These are phyloP conservation scores for Hysterangium stoloniferum DNA, from an alignment of 768 basidiomycete genomes.

Conservation along the genomic window DNA sequence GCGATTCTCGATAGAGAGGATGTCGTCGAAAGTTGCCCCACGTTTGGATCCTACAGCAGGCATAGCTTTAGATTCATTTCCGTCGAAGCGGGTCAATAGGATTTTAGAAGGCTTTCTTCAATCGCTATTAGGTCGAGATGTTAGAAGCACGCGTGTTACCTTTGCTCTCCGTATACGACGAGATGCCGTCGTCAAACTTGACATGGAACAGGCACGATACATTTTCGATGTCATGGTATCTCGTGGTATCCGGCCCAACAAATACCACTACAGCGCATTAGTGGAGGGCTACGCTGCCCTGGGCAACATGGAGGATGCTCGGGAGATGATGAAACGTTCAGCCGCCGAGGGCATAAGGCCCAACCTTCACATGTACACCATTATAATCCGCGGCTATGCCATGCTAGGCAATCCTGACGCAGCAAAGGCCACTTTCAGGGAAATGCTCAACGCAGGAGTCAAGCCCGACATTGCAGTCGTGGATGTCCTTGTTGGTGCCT, in stretches of 20 bases:
- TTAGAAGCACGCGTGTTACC: constrained; percentile 50
- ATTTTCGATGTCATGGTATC: constrained; percentile 53
- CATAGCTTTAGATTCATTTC: constrained; percentile 28
- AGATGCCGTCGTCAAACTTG: constrained; percentile 45
- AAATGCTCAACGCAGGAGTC: constrained; percentile 55
- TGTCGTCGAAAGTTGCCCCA: not conserved
- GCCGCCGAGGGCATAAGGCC: constrained; percentile 42
- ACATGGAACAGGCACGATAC: constrained; percentile 43
- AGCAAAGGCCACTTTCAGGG: constrained; percentile 48
- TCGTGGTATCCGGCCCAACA: constrained; percentile 63
- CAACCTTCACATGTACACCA: constrained; percentile 67
- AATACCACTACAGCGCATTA: constrained; percentile 65
- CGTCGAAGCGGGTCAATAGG: constrained; percentile 20
- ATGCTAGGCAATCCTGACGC: constrained; percentile 45
- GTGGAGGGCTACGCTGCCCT: constrained; percentile 62
- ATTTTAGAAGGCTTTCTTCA: constrained; percentile 36
- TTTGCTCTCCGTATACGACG: constrained; percentile 56
- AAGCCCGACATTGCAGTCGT: constrained; percentile 64
- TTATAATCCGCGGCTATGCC: constrained; percentile 65
- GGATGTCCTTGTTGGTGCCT: constrained; percentile 64
- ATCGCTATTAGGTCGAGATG: constrained; percentile 38
- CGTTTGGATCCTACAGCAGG: constrained; percentile 45
- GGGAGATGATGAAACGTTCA: constrained; percentile 47
- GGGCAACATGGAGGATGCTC: constrained; percentile 54
- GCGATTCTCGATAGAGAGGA: not conserved